Conservation (phyloP, 176 grass and related monocot genomes). For the Musa beccarii region DNA sequence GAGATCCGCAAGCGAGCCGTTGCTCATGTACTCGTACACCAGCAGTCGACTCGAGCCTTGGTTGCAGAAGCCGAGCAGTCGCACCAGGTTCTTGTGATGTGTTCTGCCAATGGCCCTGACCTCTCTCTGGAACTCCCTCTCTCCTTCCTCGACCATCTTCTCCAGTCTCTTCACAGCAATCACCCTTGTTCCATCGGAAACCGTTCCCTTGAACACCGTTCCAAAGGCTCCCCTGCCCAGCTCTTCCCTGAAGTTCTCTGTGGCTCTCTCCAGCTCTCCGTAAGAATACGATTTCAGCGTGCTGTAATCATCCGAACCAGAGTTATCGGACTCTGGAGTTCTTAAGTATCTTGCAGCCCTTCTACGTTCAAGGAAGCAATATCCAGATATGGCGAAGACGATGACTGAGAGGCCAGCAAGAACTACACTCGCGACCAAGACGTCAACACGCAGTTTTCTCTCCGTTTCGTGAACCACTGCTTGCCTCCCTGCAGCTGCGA, state of each 20-base stretch:
- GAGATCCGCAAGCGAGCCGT: conserved; percentile 43
- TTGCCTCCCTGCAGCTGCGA: background rate
- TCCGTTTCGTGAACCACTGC: background rate
- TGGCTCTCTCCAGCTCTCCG: background rate
- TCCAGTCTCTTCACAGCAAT: conserved; percentile 44
- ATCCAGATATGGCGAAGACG: background rate
- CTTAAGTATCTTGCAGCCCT: background rate
- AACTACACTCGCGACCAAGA: background rate
- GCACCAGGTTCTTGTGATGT: conserved; percentile 48
- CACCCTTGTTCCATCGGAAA: background rate
- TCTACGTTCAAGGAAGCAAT: background rate
- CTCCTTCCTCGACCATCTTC: conserved; percentile 34
- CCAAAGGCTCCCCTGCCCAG: conserved; percentile 3
- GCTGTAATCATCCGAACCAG: background rate
- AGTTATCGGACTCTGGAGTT: background rate
- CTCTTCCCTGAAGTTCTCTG: conserved; percentile 6
- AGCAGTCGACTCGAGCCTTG: conserved; percentile 30
- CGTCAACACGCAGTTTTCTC: background rate
- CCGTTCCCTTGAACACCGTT: background rate
- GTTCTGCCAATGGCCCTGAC: conserved; percentile 37
- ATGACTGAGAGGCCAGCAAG: background rate
- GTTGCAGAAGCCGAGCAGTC: conserved; percentile 44
- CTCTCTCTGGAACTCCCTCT: conserved; percentile 37
- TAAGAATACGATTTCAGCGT: background rate
- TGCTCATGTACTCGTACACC: conserved; percentile 51